Percentiles rank a stretch among this genome's conserved stretches.
phyloP scores from a whole-genome alignment of 139 green algal species.

The Chlamydomonas sphaeroides region DNA sequence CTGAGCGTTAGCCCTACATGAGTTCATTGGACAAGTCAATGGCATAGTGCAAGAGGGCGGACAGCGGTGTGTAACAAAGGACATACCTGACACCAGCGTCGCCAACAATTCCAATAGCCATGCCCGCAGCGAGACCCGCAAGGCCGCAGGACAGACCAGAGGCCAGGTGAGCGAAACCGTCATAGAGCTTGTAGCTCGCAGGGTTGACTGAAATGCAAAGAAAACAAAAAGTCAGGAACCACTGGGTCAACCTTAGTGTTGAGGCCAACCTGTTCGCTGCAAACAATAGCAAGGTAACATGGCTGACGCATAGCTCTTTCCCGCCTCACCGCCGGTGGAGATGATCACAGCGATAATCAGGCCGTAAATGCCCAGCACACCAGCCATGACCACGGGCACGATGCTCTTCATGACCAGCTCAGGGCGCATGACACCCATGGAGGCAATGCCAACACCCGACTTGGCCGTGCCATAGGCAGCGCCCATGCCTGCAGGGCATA shows the following conservation, averaged over 20 bases:
- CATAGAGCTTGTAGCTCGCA: conserved; percentile 94
- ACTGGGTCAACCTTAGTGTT: not conserved
- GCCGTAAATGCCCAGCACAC: conserved; percentile 99
- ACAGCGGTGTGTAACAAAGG: too few species aligned
- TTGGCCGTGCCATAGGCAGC: conserved; percentile 99
- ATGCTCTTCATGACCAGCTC: conserved; percentile 99
- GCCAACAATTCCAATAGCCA: conserved; percentile 99
- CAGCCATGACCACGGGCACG: conserved; percentile 98
- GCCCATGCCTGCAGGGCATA: conserved; percentile 85
- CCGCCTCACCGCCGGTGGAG: conserved; percentile 89
- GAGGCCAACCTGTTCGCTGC: too few species aligned
- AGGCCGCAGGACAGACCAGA: conserved; percentile 96
- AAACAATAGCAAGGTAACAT: too few species aligned
- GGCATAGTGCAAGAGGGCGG: too few species aligned
- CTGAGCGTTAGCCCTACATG: conserved; percentile 96
- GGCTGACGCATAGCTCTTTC: too few species aligned
- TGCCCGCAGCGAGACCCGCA: conserved; percentile 93
- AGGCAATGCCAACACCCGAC: conserved; percentile 96
- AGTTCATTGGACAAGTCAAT: not conserved
- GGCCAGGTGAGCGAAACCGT: conserved; percentile 97
- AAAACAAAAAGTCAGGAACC: too few species aligned
- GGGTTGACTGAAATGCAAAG: conserved; percentile 71
- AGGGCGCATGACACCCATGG: conserved; percentile 99
- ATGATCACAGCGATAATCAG: conserved; percentile 99
- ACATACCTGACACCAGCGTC: conserved; percentile 94